Evolutionary conservation across 2,329 filamentous ascomycete genomes (phyloP), one percentile per base, ranked within the genome.

Genomic region (Colletotrichum camelliae): DNA sequence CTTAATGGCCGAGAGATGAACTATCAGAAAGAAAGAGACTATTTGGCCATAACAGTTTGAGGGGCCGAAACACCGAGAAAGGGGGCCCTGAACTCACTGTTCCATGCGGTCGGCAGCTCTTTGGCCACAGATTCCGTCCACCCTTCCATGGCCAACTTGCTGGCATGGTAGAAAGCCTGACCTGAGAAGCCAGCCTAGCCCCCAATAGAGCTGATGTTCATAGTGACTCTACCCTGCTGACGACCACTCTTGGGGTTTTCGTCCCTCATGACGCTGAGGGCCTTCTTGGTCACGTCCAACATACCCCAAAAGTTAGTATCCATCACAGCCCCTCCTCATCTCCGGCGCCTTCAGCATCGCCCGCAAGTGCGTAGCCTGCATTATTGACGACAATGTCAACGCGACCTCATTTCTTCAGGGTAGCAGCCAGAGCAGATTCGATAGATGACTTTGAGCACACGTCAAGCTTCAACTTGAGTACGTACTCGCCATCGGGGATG

Each of bases 151-250:
- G 86, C 87, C 70, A 87, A 88, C 79, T 88, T 88, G 67, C 81
- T 81, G 0, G 83, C 83, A 58, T 86, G 85, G 66, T 88, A 88
- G 65, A 84, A 85, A 0, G 84, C 80, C 37, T 80, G 77, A 1
- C 82, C 82, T 1, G 85, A 83, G 35, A 81, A 84, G 2, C 81
- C 84, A 10, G 81, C 74, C 69, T 81, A 84, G 0, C 86, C 86
- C 5, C 88, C 90, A 79, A 92, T 87, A 4, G 88, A 90, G 7
- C 88, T 90, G 52, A 92, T 81, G 75, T 92, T 89, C 48, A 91
- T 82, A 15, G 92, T 88, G 7, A 89, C 81, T 9, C 90, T 90
- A 4, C 90, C 89, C 61, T 79, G 78, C 37, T 77, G 77, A 57
- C 67, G 77, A 57, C 67, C 86, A 3, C 16, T 64, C 21, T 68